These are phyloP conservation scores for Plasmodium billcollinsi DNA, from an alignment of 169 alveolate genomes.

Conservation along the genomic window DNA sequence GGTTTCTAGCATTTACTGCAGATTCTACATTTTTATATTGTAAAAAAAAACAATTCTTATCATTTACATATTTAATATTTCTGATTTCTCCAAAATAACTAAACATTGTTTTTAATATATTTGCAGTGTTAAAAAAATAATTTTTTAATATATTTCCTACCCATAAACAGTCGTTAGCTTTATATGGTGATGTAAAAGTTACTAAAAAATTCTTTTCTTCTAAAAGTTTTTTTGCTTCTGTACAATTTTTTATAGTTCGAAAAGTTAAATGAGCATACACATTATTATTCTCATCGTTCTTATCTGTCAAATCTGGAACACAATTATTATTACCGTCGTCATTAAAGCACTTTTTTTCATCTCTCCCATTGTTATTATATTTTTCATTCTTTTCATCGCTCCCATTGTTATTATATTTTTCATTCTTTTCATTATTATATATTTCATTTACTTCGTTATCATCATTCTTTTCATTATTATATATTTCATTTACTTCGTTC, in stretches of 20 bases:
- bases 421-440: not conserved
- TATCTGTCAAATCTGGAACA: too few relatives aligned
- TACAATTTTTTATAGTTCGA: constrained; percentile 42
- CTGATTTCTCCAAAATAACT: constrained; percentile 15
- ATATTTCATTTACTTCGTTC: too few relatives aligned
- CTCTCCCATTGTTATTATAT: not conserved
- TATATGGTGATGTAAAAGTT: constrained; percentile 26
- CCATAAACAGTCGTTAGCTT: constrained; percentile 62
- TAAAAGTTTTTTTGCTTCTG: constrained; percentile 38
- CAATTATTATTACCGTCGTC: not conserved
- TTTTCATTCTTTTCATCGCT: not conserved
- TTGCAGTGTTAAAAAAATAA: constrained; percentile 18
- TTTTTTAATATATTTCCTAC: constrained; percentile 43
- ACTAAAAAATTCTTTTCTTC: constrained; percentile 27
- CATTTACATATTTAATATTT: constrained; percentile 19
- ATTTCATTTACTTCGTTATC: not conserved
- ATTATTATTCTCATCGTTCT: not conserved
- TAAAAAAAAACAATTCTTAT: constrained; percentile 41
- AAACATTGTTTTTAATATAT: constrained; percentile 23
- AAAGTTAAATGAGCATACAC: constrained; percentile 42
- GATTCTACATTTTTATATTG: constrained; percentile 7
- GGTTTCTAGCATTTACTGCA: constrained; percentile 62
- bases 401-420: not conserved
- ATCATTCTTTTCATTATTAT: too few relatives aligned
- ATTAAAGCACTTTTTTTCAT: too few relatives aligned